phyloP scores from a whole-genome alignment of 177 flowering plant genomes.

The Vitis hybrid region DNA sequence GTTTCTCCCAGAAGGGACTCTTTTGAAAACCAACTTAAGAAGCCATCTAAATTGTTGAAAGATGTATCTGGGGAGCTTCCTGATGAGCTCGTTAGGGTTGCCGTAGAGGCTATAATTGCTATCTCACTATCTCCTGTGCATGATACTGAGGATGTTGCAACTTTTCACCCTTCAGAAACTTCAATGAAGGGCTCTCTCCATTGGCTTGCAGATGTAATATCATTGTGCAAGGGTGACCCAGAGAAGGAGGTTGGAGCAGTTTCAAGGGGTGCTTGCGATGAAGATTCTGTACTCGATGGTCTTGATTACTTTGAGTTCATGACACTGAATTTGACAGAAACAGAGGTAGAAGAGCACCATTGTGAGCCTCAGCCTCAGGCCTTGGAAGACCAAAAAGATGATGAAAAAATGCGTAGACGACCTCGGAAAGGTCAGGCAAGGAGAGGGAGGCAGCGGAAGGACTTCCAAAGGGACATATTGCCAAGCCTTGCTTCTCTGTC shows the following conservation, averaged over 20 bases:
- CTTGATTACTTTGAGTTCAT: conserved; percentile 56
- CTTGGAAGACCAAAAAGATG: conserved; percentile 15
- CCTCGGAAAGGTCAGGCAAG: conserved; percentile 41
- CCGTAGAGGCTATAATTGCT: conserved; percentile 64
- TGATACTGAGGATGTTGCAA: neutral
- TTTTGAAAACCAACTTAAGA: conserved; percentile 15
- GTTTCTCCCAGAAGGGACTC: neutral
- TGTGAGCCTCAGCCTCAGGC: conserved; percentile 3
- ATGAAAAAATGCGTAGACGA: conserved; percentile 17
- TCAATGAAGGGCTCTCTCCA: conserved; percentile 30
- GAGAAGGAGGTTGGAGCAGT: conserved; percentile 12
- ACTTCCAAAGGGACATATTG: conserved; percentile 48
- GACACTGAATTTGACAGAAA: conserved; percentile 45
- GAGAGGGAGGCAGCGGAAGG: conserved; percentile 52
- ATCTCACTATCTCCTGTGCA: conserved; percentile 36
- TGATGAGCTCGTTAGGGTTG: conserved; percentile 30
- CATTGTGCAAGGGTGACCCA: conserved; percentile 25
- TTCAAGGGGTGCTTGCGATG: conserved; percentile 8
- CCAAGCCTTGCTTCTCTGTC: conserved; percentile 34
- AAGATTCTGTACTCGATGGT: conserved; percentile 24
- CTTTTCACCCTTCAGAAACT: conserved; percentile 16
- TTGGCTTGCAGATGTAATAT: conserved; percentile 65
- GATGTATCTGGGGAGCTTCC: conserved; percentile 7
- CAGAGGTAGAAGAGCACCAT: conserved; percentile 24
- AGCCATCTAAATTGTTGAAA: conserved; percentile 11